These are phyloP conservation scores for Vinca minor DNA, from an alignment of 257 asterid genomes.

Conservation along the genomic window DNA sequence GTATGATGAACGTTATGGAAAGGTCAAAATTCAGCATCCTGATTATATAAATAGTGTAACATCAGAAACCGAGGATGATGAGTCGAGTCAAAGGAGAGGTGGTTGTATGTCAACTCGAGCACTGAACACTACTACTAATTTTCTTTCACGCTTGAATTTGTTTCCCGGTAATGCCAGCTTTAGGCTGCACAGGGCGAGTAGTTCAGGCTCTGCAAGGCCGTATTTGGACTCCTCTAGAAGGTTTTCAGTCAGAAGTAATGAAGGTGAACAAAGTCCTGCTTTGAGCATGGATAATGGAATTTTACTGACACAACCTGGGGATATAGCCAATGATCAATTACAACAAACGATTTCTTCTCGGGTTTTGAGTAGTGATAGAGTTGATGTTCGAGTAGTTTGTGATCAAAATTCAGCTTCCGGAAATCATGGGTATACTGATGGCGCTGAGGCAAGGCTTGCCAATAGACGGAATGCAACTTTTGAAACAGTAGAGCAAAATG, in stretches of 20 bases:
- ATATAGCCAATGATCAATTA: slow-evolving; percentile 26
- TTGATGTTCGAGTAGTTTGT: slow-evolving; percentile 31
- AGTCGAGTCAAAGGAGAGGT: slow-evolving; percentile 53
- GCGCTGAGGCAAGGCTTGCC: slow-evolving; percentile 39
- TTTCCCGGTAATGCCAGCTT: slow-evolving; percentile 76
- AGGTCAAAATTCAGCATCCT: slow-evolving; percentile 35
- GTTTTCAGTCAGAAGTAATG: slow-evolving; percentile 35
- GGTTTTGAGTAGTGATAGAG: slow-evolving; percentile 29
- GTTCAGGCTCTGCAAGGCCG: slow-evolving; percentile 44
- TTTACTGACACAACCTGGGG: slow-evolving; percentile 30
- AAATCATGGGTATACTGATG: slow-evolving; percentile 36
- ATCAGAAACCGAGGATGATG: slow-evolving; percentile 31
- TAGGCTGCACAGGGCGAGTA: slow-evolving; percentile 54
- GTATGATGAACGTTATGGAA: slow-evolving; percentile 33
- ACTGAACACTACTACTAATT: slow-evolving; percentile 45
- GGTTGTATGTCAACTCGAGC: slow-evolving; percentile 42
- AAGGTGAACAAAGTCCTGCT: slow-evolving; percentile 30
- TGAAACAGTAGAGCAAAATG: slow-evolving; percentile 66
- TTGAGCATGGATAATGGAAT: slow-evolving; percentile 27
- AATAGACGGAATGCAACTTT: slow-evolving; percentile 48
- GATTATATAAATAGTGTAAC: slow-evolving; percentile 25
- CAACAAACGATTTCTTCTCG: slow-evolving; percentile 24
- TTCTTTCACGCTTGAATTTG: slow-evolving; percentile 58
- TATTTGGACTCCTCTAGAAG: slow-evolving; percentile 44
- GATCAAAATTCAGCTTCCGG: slow-evolving; percentile 31